Conservation (phyloP, 306 rosid species). For the Biancaea sappan region DNA sequence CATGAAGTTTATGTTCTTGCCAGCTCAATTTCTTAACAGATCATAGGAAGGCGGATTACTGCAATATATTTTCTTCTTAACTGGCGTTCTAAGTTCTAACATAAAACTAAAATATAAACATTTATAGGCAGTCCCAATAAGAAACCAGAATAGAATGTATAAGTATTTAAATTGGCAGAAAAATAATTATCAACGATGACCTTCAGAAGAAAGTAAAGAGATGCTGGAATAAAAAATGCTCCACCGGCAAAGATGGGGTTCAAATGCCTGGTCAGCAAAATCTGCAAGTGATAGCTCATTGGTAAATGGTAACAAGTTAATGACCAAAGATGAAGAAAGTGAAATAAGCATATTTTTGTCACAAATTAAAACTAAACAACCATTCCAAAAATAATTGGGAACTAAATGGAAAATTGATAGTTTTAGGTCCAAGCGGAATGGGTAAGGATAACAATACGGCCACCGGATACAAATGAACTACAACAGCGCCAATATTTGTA, state of each 20-base stretch:
- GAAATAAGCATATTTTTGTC: conserved; percentile 18
- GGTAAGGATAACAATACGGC: not conserved
- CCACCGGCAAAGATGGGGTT: conserved; percentile 81
- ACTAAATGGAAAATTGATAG: not conserved
- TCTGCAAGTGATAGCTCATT: conserved; percentile 58
- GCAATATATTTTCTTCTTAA: conserved; percentile 19
- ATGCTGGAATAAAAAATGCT: conserved; percentile 84
- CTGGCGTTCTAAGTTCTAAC: conserved; percentile 5
- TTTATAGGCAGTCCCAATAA: conserved; percentile 20
- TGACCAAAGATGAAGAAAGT: conserved; percentile 10
- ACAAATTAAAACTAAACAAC: not conserved
- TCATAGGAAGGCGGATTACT: conserved; percentile 13
- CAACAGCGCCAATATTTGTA: not conserved
- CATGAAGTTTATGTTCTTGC: not conserved
- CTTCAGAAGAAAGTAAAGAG: conserved; percentile 84
- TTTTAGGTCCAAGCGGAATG: not conserved
- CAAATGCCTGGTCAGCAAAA: conserved; percentile 69
- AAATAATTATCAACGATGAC: conserved; percentile 43
- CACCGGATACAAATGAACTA: conserved; percentile 21
- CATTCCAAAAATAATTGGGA: conserved; percentile 17
- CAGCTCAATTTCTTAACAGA: not conserved
- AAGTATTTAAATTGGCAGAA: conserved; percentile 8
- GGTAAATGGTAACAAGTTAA: conserved; percentile 28
- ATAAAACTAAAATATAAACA: not conserved
- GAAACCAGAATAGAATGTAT: conserved; percentile 19